Evolutionary conservation across 148 eudicot species (phyloP), one percentile per base, ranked within the genome.

Genomic region (Chenopodium berlandieri): DNA sequence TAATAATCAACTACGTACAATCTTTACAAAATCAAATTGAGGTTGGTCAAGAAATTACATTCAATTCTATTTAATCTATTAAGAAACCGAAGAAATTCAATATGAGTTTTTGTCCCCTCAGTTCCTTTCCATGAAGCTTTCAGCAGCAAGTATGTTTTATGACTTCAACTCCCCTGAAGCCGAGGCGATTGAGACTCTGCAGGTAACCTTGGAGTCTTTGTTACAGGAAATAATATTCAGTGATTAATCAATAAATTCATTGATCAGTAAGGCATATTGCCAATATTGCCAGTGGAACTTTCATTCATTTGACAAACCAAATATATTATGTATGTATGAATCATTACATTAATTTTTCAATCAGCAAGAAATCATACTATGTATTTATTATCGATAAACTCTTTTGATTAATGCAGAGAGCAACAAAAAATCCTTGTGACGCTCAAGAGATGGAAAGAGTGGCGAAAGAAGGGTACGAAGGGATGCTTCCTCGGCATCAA

Each of bases 91-190:
- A 67, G 37, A 30, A 67, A 25, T 11, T 67, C 31, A 11, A 67
- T 67, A 5, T 1, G 8, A 20, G 66, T 67, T 11, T 47, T 44
- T 13, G 5, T 23, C 22, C 1, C 46, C 2, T 5, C 80, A 94
- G 98, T 94, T 94, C 82, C 93, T 94, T 1, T 94, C 98, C 9
- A 91, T 94, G 98, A 94, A 92, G 88, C 93, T 94, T 66, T 91
- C 98, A 74, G 98, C 98, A 30, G 98, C 98, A 68, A 94, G 98
- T 90, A 82, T 92, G 85, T 91, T 85, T 77, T 91, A 91, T 64
- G 97, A 94, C 83, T 94, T 91, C 91, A 92, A 94, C 84, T 92
- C 97, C 40, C 86, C 97, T 31, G 97, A 94, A 75, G 89, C 92
- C 30, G 98, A 94, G 77, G 89, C 89, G 3, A 74, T 89, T 52